Evolutionary conservation across 164 flowering plant genomes (phyloP), one percentile per base, ranked within the genome.

Genomic region (Kalanchoe fedtschenkoi): DNA sequence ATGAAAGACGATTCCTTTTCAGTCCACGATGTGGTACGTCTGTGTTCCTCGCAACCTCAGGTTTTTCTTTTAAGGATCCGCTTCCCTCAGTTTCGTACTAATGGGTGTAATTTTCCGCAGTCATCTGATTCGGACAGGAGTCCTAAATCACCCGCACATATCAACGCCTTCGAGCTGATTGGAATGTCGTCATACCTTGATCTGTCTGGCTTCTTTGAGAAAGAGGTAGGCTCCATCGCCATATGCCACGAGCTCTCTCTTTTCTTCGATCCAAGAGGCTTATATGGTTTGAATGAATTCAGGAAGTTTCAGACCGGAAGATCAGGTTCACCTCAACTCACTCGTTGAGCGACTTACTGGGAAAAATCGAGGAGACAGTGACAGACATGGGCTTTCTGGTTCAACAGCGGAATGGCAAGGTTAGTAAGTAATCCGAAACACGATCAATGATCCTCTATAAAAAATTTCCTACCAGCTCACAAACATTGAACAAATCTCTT

Each of bases 121-220:
- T 65, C 79, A 63, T 61, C 72, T 22, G 87, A 84, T n/a, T 73
- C 46, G 17, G 84, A 78, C 34, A 76, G 47, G 56, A 72, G 76
- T 57, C 80, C 79, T n/a, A 75, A 63, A 16, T 78, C 81, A 11
- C 85, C 87, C 14, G 65, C 76, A 24, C 78, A 75, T 35, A 86
- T 88, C 63, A 93, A 93, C 71, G 99, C 99, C 46, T 93, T 93
- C 77, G 84, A 93, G 77, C 81, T 93, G 17, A 93, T 93, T 65
- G 95, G 99, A 70, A 93, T 93, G 99, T 90, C 97, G 34, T 88
- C 96, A 0, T 78, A 69, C 74, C 83, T 93, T 2, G 99, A 93
- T 74, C 89, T 93, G 56, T 93, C 99, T 33, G 99, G 99, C 30
- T 90, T 93, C 75, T 93, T 93, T 61, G 99, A 93, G 76, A 76